Base-by-base conservation (phyloP, 768 basidiomycete genomes). In the Boletus insuetus region DNA sequence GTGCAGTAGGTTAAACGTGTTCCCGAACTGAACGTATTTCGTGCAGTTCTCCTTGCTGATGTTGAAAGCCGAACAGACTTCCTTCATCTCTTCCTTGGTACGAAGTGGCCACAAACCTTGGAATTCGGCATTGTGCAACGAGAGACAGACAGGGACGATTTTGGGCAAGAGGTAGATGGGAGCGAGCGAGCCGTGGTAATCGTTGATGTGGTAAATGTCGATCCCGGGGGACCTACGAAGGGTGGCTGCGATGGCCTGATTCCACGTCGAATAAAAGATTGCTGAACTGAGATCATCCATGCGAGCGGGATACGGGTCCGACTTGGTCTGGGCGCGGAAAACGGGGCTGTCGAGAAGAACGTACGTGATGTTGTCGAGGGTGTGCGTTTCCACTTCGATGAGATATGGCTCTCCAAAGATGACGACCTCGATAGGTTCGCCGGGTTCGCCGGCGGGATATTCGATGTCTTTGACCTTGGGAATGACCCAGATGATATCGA, bases 181-280 rank as follows among this genome's bases (percentile, higher is more conserved):
- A 53, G 87, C 94, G 41, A 97, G 83, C 22, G 93, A 91, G 58
- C 93, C 94, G 64, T 97, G 94, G 69, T 96, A 97, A 66, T 97
- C 91, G 70, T 96, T 96, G 75, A 96, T 75, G 74, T 96, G 94
- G 73, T 96, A 96, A 58, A 97, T 87, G 68, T 97, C 94, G 63
- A 96, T 86, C 60, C 85, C 85, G 1, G 94, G 91, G 74, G 77
- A 78, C 51, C 93, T 84, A 58, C 91, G 87, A 59, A 97, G 89
- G 32, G 93, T 91, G 43, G 92, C 87, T 17, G 94, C 93, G 59
- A 97, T 94, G 42, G 94, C 92, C 73, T 97, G 94, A 66, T 97
- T 97, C 94, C 94, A 97, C 17, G 94, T 94, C 46, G 94, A 96
- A 71, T 97, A 97, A 79, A 96, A 97, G 67, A 96, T 96, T 40